These are phyloP conservation scores for Chenopodium album DNA, from an alignment of 148 eudicot species.

Conservation along the genomic window DNA sequence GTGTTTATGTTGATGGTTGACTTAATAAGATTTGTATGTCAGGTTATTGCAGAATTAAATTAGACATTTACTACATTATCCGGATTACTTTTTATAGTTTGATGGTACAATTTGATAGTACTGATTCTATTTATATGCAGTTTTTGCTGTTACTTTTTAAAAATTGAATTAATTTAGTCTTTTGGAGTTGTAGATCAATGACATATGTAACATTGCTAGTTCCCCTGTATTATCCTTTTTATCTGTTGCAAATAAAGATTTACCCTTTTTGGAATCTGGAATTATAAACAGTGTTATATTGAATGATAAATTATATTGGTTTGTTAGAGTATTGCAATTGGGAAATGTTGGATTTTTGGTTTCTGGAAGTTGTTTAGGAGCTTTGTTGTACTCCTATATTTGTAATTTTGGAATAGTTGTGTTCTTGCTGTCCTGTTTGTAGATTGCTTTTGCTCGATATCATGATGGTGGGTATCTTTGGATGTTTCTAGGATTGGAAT, in stretches of 20 bases:
- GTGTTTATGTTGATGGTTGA: not conserved
- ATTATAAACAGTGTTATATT: not conserved
- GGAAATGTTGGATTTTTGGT: not conserved
- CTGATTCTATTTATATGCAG: not conserved
- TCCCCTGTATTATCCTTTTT: not conserved
- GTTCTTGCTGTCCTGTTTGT: not conserved
- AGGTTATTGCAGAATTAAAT: not conserved
- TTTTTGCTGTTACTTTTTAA: not conserved
- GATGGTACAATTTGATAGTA: not conserved
- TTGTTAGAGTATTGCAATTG: not conserved
- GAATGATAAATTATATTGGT: not conserved
- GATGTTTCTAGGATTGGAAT: not conserved
- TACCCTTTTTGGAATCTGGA: not conserved
- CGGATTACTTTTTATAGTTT: conserved; percentile 3
- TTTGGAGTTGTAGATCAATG: not conserved
- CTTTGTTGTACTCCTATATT: not conserved
- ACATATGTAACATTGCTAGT: not conserved
- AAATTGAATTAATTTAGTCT: not conserved
- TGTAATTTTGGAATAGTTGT: not conserved
- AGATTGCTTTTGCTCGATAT: not conserved
- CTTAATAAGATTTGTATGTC: not conserved
- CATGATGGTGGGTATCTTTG: not conserved
- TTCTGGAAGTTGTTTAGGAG: not conserved
- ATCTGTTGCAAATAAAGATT: not conserved
- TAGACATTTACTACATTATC: not conserved